These are phyloP conservation scores for Grigorovia transvaalensis DNA, from an alignment of 805 yeast genomes.

Conservation along the genomic window DNA sequence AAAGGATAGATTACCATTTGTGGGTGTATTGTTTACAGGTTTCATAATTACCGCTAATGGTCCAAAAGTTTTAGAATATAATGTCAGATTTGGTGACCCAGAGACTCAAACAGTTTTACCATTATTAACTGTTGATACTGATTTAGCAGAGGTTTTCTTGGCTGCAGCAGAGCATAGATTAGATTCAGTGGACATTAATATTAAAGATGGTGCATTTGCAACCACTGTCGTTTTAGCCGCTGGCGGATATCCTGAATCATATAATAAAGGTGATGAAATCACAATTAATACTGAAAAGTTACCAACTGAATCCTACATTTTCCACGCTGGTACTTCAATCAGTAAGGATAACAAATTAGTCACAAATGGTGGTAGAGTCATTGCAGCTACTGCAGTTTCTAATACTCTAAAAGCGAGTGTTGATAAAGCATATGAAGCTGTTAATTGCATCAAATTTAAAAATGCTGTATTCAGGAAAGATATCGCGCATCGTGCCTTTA, in stretches of 20 bases:
- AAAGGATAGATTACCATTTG: constrained; percentile 87
- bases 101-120: constrained; percentile 97
- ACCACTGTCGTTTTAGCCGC: constrained; percentile 96
- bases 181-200: constrained; percentile 59
- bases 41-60: constrained; percentile 80
- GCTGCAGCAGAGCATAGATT: constrained; percentile 93
- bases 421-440: constrained; percentile 76
- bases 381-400: constrained; percentile 86
- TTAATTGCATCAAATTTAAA: constrained; percentile 58
- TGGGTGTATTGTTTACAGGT: constrained; percentile 92
- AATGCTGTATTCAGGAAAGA: constrained; percentile 81
- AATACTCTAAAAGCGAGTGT: constrained; percentile 69
- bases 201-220: constrained; percentile 50
- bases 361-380: constrained; percentile 94
- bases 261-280: constrained; percentile 79
- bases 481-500: constrained; percentile 93
- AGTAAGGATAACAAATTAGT: constrained; percentile 43
- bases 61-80: constrained; percentile 93
- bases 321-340: constrained; percentile 90
- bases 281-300: constrained; percentile 31
- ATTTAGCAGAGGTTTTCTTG: constrained; percentile 80
- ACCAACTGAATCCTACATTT: constrained; percentile 48
- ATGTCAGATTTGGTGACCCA: constrained; percentile 98
- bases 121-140: constrained; percentile 71
- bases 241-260: constrained; percentile 89